A percentile compares a stretch with the other conserved stretches of the same genome.
phyloP scores from a whole-genome alignment of 164 flowering plant species.

The Santalum album region DNA sequence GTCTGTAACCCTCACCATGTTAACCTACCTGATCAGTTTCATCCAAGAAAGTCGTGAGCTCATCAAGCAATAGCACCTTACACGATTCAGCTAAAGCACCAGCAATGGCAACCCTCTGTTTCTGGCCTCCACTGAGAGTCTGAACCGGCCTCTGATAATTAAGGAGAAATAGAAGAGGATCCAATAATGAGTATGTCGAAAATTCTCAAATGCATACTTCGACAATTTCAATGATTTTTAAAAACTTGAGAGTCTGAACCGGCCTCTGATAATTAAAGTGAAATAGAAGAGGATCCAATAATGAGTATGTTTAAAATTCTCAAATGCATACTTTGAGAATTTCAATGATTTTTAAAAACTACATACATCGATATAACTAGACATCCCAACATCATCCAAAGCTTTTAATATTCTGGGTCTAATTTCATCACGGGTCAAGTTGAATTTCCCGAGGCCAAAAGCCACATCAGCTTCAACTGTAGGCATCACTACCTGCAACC shows the following conservation, averaged over 20 bases:
- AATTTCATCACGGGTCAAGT: slow-evolving; percentile 52
- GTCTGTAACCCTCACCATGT: background rate
- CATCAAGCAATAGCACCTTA: slow-evolving; percentile 77
- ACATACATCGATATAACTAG: slow-evolving; percentile 52
- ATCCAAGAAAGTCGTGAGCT: slow-evolving; percentile 94
- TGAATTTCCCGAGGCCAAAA: slow-evolving; percentile 83
- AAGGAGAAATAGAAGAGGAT: slow-evolving; percentile 5
- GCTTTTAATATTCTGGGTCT: slow-evolving; percentile 54
- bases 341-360: background rate
- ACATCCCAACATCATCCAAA: slow-evolving; percentile 79
- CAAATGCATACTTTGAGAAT: too few species aligned
- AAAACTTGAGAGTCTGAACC: slow-evolving; percentile 67
- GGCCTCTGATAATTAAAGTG: slow-evolving; percentile 52
- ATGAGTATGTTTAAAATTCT: too few species aligned
- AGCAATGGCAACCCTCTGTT: slow-evolving; percentile 94
- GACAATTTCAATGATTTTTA: background rate
- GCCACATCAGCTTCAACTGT: slow-evolving; percentile 95
- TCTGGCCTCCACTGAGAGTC: slow-evolving; percentile 98
- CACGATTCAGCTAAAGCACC: slow-evolving; percentile 93
- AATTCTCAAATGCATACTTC: too few species aligned
- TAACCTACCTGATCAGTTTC: slow-evolving; percentile 72
- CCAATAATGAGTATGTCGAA: too few species aligned
- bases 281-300: slow-evolving; percentile 4
- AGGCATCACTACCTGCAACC: slow-evolving; percentile 88
- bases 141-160: slow-evolving; percentile 75